phyloP scores from a whole-genome alignment of 2,329 filamentous ascomycete species.

The Aspergillus sp. region DNA sequence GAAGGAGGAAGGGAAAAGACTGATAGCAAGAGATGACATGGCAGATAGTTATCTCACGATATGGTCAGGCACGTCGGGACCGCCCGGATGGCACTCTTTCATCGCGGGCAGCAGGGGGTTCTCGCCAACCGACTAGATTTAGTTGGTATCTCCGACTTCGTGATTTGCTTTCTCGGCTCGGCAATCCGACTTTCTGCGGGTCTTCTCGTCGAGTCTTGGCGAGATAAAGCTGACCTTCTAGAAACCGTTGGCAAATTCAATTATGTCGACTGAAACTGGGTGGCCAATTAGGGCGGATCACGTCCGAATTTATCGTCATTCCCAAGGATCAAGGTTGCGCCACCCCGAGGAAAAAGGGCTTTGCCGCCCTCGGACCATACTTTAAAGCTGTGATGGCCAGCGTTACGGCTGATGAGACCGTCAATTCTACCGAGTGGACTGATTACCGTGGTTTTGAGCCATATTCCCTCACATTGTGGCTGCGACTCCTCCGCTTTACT shows the following conservation, averaged over 20 bases:
- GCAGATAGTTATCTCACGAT: background rate
- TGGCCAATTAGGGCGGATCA: background rate
- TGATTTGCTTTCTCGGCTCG: background rate
- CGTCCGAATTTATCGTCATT: background rate
- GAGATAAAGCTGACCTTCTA: constrained; percentile 1
- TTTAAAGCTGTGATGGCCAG: background rate
- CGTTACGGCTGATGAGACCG: background rate
- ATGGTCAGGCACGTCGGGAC: background rate
- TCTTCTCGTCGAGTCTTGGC: background rate
- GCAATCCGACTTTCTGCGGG: background rate
- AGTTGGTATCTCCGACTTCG: background rate
- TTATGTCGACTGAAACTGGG: background rate
- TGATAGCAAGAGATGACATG: background rate
- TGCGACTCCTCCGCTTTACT: background rate
- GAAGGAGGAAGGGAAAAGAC: background rate
- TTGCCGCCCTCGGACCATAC: background rate
- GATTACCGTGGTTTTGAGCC: background rate
- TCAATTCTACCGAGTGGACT: background rate
- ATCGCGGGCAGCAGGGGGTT: background rate
- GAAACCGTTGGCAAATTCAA: constrained; percentile 4
- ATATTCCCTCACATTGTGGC: background rate
- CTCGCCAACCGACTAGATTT: background rate
- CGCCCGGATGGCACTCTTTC: background rate
- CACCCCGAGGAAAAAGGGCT: background rate
- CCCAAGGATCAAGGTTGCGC: background rate